These are phyloP conservation scores for Lentinula aciculospora DNA, from an alignment of 768 basidiomycete genomes.

Conservation along the genomic window DNA sequence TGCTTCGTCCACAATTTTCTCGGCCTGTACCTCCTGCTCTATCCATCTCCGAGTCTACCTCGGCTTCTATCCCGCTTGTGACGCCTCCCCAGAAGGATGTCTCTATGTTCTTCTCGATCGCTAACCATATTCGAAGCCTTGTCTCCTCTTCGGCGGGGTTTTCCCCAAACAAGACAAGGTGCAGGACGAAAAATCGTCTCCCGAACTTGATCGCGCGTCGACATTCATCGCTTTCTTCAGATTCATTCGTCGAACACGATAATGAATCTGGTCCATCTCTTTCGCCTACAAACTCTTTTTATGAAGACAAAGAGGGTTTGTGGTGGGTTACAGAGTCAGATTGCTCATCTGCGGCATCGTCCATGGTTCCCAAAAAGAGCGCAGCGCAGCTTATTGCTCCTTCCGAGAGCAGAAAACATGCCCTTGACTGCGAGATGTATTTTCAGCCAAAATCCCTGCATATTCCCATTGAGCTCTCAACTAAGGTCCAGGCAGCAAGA, in stretches of 20 bases:
- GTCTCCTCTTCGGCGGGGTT: neutral
- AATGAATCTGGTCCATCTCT: neutral
- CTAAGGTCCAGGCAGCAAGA: neutral
- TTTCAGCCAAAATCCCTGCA: neutral
- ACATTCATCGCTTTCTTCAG: neutral
- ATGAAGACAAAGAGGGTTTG: neutral
- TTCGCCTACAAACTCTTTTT: neutral
- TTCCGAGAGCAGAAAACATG: neutral
- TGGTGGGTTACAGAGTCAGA: conserved; percentile 1
- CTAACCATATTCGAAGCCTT: neutral
- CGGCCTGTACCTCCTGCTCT: neutral
- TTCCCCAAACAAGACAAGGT: neutral
- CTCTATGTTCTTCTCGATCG: neutral
- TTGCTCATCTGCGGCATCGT: neutral
- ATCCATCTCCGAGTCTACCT: neutral
- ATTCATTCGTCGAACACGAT: neutral
- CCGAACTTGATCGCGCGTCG: neutral
- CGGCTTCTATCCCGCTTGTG: neutral
- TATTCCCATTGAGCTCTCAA: neutral
- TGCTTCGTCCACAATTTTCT: neutral
- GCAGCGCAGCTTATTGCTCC: neutral
- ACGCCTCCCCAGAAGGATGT: neutral
- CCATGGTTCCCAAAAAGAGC: neutral
- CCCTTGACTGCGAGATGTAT: neutral
- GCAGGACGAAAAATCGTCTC: neutral